Conservation (phyloP, 495 filamentous ascomycete genomes). For the Aspergillus leporis region DNA sequence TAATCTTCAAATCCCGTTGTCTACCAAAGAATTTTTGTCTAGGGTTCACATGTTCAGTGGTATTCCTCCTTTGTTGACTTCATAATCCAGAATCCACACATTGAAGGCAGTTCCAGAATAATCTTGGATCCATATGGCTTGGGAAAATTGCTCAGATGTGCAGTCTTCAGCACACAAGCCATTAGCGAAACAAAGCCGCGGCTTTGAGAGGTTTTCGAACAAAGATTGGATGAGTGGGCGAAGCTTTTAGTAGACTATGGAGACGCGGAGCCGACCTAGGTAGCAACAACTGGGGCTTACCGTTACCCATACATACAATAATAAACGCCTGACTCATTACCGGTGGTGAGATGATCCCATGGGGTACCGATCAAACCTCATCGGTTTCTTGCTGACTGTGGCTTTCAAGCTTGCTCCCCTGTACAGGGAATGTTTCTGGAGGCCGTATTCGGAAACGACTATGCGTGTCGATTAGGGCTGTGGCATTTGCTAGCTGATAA, state of each 20-base stretch:
- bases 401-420: conserved; percentile 1
- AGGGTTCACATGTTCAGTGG: neutral
- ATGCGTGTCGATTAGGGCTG: conserved; percentile 19
- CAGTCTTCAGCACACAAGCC: conserved; percentile 4
- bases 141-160: neutral
- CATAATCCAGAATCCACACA: neutral
- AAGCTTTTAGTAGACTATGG: conserved; percentile 18
- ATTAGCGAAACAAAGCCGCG: conserved; percentile 5
- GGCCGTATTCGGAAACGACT: conserved; percentile 17
- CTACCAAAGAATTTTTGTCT: neutral
- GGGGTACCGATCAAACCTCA: neutral
- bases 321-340: neutral
- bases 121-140: neutral
- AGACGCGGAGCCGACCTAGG: conserved; percentile 11
- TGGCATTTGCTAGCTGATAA: conserved; percentile 9
- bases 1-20: neutral
- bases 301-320: neutral
- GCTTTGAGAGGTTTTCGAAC: neutral
- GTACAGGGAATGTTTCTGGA: conserved; percentile 7
- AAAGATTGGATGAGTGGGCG: conserved; percentile 14
- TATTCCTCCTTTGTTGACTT: neutral
- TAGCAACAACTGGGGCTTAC: neutral
- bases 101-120: conserved; percentile 2
- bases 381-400: neutral
- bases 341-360: conserved; percentile 1